Evolutionary conservation across 805 yeast genomes (phyloP), one percentile per base, ranked within the genome.

Genomic region (Blastobotrys parvus): DNA sequence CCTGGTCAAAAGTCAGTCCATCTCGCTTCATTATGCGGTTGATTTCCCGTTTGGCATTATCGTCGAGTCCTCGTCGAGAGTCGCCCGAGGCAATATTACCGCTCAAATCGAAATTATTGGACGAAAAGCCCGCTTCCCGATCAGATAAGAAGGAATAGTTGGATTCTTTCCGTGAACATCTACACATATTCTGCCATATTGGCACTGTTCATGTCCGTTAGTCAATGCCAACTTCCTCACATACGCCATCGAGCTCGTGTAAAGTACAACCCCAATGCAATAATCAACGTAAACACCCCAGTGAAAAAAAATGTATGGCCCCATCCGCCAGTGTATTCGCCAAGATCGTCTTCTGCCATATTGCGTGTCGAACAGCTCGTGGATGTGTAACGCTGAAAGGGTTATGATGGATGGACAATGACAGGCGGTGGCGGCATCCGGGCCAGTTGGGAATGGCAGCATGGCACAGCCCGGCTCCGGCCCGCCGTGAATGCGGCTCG

Each of bases 1-100:
- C 94, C 34, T 76, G 76, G 57, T 84, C 94, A 56, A 84, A 84
- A 1, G 73, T 54, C 22, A 82, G 48, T 29, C 65, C 57, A 40
- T 71, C 62, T 4, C 58, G 54, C 4, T 66, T 56, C 92, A 84
- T 84, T 5, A 82, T 64, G 22, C 59, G 48, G 45, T 67, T 64
- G 2, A 84, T 75, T 42, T 64, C 70, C 15, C 53, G 52, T 58
- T 78, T 80, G 1, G 83, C 74, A 4, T 45, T 55, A 32, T 68
- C 75, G 56, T 75, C 78, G 29, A 84, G 64, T 0, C 92, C 92
- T n/a, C 61, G 53, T 43, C 94, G 70, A 1, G 64, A 33, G 53
- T 84, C 94, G 7, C 62, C 64, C n/a, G 55, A 45, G 18, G 59
- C 60, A 11, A 70, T 61, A 48, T 73, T 73, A 37, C 72, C 68